phyloP scores from a whole-genome alignment of 169 alveolate species.

The Plasmodium falciparum region DNA sequence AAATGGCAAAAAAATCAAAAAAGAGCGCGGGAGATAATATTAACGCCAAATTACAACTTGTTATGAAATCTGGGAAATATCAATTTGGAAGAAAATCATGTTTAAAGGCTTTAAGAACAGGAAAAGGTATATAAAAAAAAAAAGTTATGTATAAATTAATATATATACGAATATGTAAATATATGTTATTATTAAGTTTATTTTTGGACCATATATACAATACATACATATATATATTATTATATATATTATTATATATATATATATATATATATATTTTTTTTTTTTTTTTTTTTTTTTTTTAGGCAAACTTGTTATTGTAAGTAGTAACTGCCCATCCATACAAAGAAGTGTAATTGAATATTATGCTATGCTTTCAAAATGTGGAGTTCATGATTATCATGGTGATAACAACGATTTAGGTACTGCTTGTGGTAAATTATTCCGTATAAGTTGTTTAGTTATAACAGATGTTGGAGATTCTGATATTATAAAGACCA shows the following conservation, averaged over 20 bases:
- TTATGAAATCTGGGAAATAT: constrained; percentile 98
- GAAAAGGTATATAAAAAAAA: constrained; percentile 88
- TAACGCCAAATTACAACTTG: constrained; percentile 96
- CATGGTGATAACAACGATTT: constrained; percentile 95
- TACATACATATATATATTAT: constrained; percentile 20
- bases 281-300: neutral
- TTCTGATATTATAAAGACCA: constrained; percentile 96
- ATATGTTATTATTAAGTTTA: neutral
- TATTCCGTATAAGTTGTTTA: constrained; percentile 96
- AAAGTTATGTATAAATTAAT: no score
- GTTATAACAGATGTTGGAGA: constrained; percentile 98
- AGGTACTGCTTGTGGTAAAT: constrained; percentile 98
- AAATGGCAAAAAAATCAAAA: constrained; percentile 91
- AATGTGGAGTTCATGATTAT: constrained; percentile 95
- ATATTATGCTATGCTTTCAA: constrained; percentile 98
- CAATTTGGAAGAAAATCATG: constrained; percentile 96
- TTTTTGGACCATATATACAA: no score
- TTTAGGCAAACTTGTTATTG: constrained; percentile 92
- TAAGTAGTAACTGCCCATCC: constrained; percentile 98
- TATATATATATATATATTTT: neutral
- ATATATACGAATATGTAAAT: constrained; percentile 27
- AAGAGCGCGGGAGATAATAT: constrained; percentile 94
- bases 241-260: constrained; percentile 1
- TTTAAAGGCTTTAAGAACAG: constrained; percentile 95
- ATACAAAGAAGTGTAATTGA: constrained; percentile 98